Base-by-base conservation (phyloP, 164 flowering plant genomes). In the Dillenia turbinata region DNA sequence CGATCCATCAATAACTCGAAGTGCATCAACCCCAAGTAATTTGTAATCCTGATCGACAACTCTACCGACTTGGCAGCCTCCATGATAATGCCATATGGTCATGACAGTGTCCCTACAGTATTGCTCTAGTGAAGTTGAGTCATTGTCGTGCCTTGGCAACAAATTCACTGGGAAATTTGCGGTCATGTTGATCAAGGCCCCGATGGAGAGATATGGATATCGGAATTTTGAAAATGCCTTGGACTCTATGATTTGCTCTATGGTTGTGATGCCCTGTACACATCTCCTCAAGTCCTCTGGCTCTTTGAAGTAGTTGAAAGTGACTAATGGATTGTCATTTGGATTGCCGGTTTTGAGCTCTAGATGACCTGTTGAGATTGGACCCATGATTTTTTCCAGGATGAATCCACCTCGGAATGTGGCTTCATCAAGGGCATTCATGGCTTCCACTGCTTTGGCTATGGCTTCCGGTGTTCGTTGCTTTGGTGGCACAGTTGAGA, bases 61-160 rank as follows among this genome's bases (percentile, higher is more conserved):
- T 19, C 40, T 65, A 2, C 80, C 86, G 12, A 82, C 76, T 17
- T 66, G 79, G 58, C 83, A 77, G 0, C 90, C 90, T 14, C 89
- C 89, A 63, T 85, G 89, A 48, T 78, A 82, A 55, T 83, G 90
- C 90, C 90, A 85, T 15, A 85, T 85, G 8, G 87, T 85, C 82
- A 75, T 79, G 59, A 82, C 87, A 0, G 85, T 80, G 65, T 82
- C 82, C 65, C 50, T 68, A 57, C 89, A 84, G 43, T 52, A 82
- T 54, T 82, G 80, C 26, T 82, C 82, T 52, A 77, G 26, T 10
- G 81, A 73, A 2, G 12, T 33, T 1, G 82, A 67, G 2, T 47
- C 50, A 51, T 79, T 77, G 46, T 53, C 58, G 49, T 79, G 81
- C 46, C 43, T 72, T 1, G 87, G 85, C 53, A 76, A 14, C 67